Evolutionary conservation across 495 filamentous ascomycete species (phyloP), one percentile per base, ranked within the genome.

Genomic region (Xylaria palmicola): DNA sequence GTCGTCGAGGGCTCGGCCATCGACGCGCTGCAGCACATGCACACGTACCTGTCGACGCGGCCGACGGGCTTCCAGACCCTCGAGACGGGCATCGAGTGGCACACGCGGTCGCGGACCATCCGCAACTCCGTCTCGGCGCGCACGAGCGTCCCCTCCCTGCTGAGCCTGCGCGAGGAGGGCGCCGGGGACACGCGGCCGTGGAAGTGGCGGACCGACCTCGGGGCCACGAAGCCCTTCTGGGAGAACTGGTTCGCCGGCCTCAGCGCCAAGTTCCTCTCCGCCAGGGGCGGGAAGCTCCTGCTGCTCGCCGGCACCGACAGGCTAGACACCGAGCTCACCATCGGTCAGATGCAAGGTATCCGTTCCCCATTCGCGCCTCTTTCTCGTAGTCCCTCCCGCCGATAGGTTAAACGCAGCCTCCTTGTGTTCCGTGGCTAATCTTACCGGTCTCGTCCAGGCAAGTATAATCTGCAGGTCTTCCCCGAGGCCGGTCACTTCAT

Each of bases 401-500:
- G 26, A 48, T 29, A 29, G 9, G 10, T 8, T 6, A 7, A 24
- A 34, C 9, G 12, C 19, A 19, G 10, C 22, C 13, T 53, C 10
- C 6, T 9, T 17, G 10, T n/a, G 27, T 4, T 17, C 40, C 5
- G 1, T 47, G 7, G 27, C 55, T 57, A 17, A 59, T 39, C 34
- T n/a, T 1, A 29, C 26, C 22, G n/a, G 15, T 30, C 10, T 37
- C 66, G 50, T 57, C 59, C 65, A 91, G 92, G 92, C 0, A 97
- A 97, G 79, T 99, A 97, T 70, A 92, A 96, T 57, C 79, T 99
- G 17, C 88, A 96, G 54, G 93, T 99, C 17, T 87, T 98, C 61
- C 95, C 95, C 0, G 90, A 96, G 73, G 92, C 93, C 6, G 94
- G 94, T 0, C 94, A 98, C 73, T 98, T 97, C 66, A 83, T 99